Percentiles rank a stretch among this genome's conserved stretches.
phyloP scores from a whole-genome alignment of 495 filamentous ascomycete species.

The Usnea hakonensis region DNA sequence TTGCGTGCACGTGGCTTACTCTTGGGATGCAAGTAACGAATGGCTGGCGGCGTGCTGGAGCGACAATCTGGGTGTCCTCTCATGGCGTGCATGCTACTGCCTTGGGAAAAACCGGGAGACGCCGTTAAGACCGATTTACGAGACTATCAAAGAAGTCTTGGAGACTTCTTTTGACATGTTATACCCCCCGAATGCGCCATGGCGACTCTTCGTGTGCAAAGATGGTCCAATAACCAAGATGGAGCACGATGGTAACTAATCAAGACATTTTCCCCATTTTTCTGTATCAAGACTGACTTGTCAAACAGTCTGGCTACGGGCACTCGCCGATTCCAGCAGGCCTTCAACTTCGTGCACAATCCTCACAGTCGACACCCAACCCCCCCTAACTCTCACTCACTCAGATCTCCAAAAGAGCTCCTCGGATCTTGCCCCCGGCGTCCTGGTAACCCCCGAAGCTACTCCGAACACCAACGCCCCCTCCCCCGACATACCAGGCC shows the following conservation, averaged over 20 bases:
- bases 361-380: slow-evolving; percentile 56
- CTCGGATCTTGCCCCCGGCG: neutral
- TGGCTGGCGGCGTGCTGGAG: slow-evolving; percentile 95
- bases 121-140: slow-evolving; percentile 44
- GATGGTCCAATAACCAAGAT: slow-evolving; percentile 62
- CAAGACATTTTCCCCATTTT: slow-evolving; percentile 8
- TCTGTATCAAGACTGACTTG: neutral
- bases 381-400: slow-evolving; percentile 49
- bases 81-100: slow-evolving; percentile 73
- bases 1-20: slow-evolving; percentile 81
- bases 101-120: slow-evolving; percentile 54
- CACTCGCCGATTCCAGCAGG: slow-evolving; percentile 41
- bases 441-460: slow-evolving; percentile 14
- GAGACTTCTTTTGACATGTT: slow-evolving; percentile 71
- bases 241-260: slow-evolving; percentile 55
- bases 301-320: slow-evolving; percentile 37
- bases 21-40: slow-evolving; percentile 67
- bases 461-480: slow-evolving; percentile 14
- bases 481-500: slow-evolving; percentile 17
- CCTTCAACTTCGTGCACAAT: slow-evolving; percentile 49
- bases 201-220: slow-evolving; percentile 73
- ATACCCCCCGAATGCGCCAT: slow-evolving; percentile 59
- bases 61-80: slow-evolving; percentile 69
- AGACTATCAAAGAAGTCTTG: slow-evolving; percentile 78
- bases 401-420: slow-evolving; percentile 4